These are phyloP conservation scores for Dactylonectria macrodidyma DNA, from an alignment of 2,329 filamentous ascomycete genomes.

Conservation along the genomic window DNA sequence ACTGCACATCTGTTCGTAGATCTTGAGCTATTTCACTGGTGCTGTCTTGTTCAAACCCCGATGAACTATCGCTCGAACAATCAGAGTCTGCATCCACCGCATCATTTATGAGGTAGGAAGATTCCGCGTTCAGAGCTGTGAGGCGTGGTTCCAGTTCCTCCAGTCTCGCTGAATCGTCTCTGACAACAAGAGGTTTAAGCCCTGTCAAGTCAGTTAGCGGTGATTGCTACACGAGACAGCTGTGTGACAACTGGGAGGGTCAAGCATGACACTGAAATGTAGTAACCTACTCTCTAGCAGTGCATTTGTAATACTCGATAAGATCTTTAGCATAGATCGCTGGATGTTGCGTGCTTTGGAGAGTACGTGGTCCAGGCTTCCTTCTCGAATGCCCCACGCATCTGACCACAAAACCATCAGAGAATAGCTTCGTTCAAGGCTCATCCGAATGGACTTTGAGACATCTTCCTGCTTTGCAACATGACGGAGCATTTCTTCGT, in stretches of 20 bases:
- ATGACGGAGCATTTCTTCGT: background rate
- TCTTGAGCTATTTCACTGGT: slow-evolving; percentile 11
- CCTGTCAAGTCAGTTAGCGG: background rate
- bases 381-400: slow-evolving; percentile 1
- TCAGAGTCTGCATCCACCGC: background rate
- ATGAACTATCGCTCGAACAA: background rate
- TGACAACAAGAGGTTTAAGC: background rate
- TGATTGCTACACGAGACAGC: too few relatives aligned
- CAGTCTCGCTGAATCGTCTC: background rate
- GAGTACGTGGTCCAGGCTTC: background rate
- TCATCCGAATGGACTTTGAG: background rate
- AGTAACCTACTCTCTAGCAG: slow-evolving; percentile 1
- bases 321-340: background rate
- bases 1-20: slow-evolving; percentile 12
- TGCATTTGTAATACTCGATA: background rate
- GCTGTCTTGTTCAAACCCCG: background rate
- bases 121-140: background rate
- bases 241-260: background rate
- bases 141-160: background rate
- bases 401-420: slow-evolving; percentile 9
- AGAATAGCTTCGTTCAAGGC: slow-evolving; percentile 4
- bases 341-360: slow-evolving; percentile 1
- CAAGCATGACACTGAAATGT: background rate
- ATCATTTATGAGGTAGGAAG: background rate
- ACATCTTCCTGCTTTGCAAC: background rate